Base-by-base conservation (phyloP, 2,329 filamentous ascomycete genomes). In the Setomelanomma holmii region DNA sequence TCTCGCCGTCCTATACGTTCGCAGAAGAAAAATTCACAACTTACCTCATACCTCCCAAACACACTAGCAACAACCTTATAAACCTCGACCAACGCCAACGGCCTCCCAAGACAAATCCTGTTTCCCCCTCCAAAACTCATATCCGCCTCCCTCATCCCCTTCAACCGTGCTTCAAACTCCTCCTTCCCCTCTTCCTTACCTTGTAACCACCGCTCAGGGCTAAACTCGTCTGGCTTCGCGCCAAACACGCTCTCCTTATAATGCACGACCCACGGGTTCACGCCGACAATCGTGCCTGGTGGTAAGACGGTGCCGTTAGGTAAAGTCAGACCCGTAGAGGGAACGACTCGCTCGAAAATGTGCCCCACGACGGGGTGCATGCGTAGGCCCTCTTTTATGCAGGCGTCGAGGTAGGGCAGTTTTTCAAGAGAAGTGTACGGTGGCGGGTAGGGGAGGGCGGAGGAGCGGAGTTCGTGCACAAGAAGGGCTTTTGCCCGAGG, bases 51-150 rank as follows among this genome's bases (percentile, higher is more conserved):
- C 35, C 60, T 71, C 6, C 58, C 61, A 55, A 81, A 73, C 40
- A 83, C 50, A 30, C 82, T 78, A 4, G 82, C 82, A 30, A 84
- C 69, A 30, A 86, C 77, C 75, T 86, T 87, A 38, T 62, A 64
- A 45, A 72, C 40, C 55, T 74, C 68, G 4, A 71, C 59, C 34
- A 65, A 38, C 27, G 68, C 71, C 23, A 73, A 40, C 23, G 64
- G 58, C 5, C 60, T 52, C 1, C 69, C 71, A 14, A 73, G 44
- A 53, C 71, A 74, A 5, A 61, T 55, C 5, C 69, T 56, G 23
- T 66, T 69, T 4, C 71, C 70, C 4, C 54, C 54, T 5, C 70
- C 71, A 49, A 72, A 74, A 10, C 62, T 45, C 54, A 73, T 47
- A 41, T 72, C 67, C 2, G 64, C 63, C 11, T 66, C 64, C 78